Conservation (phyloP, 2,329 filamentous ascomycete species). For the Cladosporium halotolerans region DNA sequence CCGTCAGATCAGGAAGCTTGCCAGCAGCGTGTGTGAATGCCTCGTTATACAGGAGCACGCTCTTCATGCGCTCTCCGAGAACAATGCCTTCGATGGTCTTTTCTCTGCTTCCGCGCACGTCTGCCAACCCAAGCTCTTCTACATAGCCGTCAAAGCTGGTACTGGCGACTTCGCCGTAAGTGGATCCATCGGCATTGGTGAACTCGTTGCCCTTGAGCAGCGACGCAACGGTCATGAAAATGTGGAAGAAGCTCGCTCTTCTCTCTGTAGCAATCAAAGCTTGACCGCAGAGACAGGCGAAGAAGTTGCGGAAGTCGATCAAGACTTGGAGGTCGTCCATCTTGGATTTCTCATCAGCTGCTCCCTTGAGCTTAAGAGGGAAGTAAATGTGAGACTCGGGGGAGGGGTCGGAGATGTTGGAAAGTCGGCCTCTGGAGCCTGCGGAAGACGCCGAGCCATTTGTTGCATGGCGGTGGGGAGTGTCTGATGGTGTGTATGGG, state of each 20-base stretch:
- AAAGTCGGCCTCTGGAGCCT: slow-evolving; percentile 39
- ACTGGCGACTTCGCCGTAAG: slow-evolving; percentile 56
- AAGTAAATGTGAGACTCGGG: slow-evolving; percentile 54
- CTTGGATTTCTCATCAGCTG: slow-evolving; percentile 26
- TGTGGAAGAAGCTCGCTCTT: slow-evolving; percentile 50
- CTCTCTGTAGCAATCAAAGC: slow-evolving; percentile 54
- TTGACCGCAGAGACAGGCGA: slow-evolving; percentile 58
- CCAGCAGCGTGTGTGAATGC: slow-evolving; percentile 88
- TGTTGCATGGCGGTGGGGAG: slow-evolving; percentile 17
- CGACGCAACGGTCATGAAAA: slow-evolving; percentile 56
- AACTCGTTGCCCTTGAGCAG: slow-evolving; percentile 54
- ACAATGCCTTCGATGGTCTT: slow-evolving; percentile 85
- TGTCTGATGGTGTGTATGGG: slow-evolving; percentile 25
- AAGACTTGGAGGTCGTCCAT: slow-evolving; percentile 50
- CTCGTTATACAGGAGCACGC: slow-evolving; percentile 75
- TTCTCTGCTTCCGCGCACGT: slow-evolving; percentile 74
- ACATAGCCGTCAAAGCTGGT: slow-evolving; percentile 68
- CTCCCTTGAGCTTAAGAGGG: slow-evolving; percentile 48
- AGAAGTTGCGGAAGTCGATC: slow-evolving; percentile 56
- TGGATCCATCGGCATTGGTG: slow-evolving; percentile 56
- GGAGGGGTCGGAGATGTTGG: slow-evolving; percentile 42
- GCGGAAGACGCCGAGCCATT: slow-evolving; percentile 25
- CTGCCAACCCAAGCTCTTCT: slow-evolving; percentile 68
- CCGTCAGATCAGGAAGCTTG: slow-evolving; percentile 68
- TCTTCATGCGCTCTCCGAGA: slow-evolving; percentile 83